Percentiles rank a stretch among this genome's conserved stretches.
These are phyloP conservation scores for Adenanthera pavonina DNA, from an alignment of 306 rosid species.

Conservation along the genomic window DNA sequence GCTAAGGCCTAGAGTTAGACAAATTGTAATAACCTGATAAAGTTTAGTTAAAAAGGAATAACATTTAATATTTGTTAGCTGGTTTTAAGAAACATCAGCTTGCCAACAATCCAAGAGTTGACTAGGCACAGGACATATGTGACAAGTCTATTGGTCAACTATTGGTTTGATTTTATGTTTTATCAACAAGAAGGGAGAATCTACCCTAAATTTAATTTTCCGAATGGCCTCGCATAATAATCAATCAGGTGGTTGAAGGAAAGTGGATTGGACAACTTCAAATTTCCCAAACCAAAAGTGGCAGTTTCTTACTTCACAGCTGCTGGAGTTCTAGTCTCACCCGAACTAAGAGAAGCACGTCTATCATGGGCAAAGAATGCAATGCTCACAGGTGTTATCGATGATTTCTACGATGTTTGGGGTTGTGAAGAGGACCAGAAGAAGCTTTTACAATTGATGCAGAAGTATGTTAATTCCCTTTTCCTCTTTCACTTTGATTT, in stretches of 20 bases:
- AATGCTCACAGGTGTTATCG: conserved; percentile 54
- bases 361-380: conserved; percentile 62
- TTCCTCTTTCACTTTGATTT: neutral
- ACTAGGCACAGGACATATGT: too few species aligned
- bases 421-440: conserved; percentile 58
- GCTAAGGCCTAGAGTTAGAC: too few species aligned
- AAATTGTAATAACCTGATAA: too few species aligned
- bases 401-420: conserved; percentile 60
- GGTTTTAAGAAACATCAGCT: too few species aligned
- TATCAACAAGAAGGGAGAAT: too few species aligned
- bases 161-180: too few species aligned
- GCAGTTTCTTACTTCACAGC: neutral
- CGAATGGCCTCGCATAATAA: too few species aligned
- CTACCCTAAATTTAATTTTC: too few species aligned
- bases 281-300: neutral
- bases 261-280: neutral
- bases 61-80: too few species aligned
- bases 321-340: conserved; percentile 1
- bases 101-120: too few species aligned
- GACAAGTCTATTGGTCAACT: too few species aligned
- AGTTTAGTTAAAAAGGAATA: too few species aligned
- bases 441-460: conserved; percentile 44
- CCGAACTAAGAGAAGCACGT: conserved; percentile 56
- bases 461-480: conserved; percentile 46
- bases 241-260: neutral